These are phyloP conservation scores for Helianthus tuberosus DNA, from an alignment of 129 eudicot species.

Conservation along the genomic window DNA sequence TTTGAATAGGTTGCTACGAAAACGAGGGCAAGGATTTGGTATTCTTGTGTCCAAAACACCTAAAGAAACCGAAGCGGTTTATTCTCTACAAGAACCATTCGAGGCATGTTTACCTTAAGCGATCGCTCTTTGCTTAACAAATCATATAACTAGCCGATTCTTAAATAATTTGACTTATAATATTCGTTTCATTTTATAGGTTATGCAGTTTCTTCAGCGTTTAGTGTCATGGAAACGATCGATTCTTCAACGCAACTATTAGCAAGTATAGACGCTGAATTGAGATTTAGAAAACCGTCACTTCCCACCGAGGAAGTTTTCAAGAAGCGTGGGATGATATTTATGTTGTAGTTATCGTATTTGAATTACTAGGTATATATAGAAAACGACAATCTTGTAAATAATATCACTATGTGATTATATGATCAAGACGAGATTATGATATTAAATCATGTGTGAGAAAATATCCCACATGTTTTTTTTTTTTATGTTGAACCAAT, in stretches of 20 bases:
- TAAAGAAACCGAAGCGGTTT: constrained; percentile 79
- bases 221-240: constrained; percentile 67
- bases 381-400: constrained; percentile 36
- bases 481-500: constrained; percentile 11
- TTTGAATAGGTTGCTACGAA: constrained; percentile 59
- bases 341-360: constrained; percentile 22
- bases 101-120: constrained; percentile 49
- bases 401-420: constrained; percentile 41
- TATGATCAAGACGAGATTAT: constrained; percentile 36
- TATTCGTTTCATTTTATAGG: constrained; percentile 37
- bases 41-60: constrained; percentile 78
- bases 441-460: constrained; percentile 16
- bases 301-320: constrained; percentile 32
- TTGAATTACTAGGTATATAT: constrained; percentile 32
- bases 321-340: constrained; percentile 34
- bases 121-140: background rate
- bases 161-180: background rate
- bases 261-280: background rate
- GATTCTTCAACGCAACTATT: constrained; percentile 8
- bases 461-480: constrained; percentile 23
- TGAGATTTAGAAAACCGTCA: background rate
- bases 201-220: constrained; percentile 72
- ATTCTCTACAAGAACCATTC: constrained; percentile 78
- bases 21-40: constrained; percentile 78
- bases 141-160: background rate